Percentiles rank a stretch among this genome's conserved stretches.
phyloP scores from a whole-genome alignment of 2,329 filamentous ascomycete species.

The Sporothrix inflata region DNA sequence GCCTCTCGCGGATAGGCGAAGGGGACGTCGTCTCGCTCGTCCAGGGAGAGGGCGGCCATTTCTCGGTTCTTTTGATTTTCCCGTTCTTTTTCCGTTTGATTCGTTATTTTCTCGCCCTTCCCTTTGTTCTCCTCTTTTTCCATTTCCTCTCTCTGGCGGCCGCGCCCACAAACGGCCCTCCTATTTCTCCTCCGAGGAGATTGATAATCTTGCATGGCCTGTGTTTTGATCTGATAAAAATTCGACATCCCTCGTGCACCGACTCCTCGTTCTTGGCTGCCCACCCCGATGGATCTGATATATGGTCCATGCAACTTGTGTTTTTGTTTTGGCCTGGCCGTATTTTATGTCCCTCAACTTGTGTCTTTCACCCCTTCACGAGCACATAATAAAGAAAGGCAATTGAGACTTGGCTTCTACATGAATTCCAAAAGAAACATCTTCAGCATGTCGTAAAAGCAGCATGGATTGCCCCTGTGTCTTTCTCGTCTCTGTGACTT shows the following conservation, averaged over 20 bases:
- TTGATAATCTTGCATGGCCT: slow-evolving; percentile 35
- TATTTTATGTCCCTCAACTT: background rate
- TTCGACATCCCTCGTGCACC: slow-evolving; percentile 7
- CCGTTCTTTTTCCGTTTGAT: background rate
- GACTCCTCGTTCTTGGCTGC: background rate
- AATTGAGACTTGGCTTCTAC: background rate
- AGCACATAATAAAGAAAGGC: background rate
- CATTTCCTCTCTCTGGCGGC: background rate
- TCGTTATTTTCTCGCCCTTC: background rate
- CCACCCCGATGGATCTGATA: background rate
- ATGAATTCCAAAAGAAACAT: background rate
- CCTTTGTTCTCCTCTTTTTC: background rate
- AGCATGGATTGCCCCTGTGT: background rate
- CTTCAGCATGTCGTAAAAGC: too few relatives aligned
- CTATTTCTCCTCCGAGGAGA: slow-evolving; percentile 12
- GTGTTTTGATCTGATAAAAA: slow-evolving; percentile 31
- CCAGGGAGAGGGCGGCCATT: background rate
- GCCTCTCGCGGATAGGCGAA: background rate
- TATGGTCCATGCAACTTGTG: background rate
- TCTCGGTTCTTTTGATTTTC: background rate
- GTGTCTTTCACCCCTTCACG: background rate
- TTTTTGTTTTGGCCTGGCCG: background rate
- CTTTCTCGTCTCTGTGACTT: background rate
- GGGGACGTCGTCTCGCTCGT: background rate
- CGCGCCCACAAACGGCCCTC: background rate